Evolutionary conservation across 2,329 filamentous ascomycete species (phyloP).

Genomic region (Decorospora gaudefroyi): DNA sequence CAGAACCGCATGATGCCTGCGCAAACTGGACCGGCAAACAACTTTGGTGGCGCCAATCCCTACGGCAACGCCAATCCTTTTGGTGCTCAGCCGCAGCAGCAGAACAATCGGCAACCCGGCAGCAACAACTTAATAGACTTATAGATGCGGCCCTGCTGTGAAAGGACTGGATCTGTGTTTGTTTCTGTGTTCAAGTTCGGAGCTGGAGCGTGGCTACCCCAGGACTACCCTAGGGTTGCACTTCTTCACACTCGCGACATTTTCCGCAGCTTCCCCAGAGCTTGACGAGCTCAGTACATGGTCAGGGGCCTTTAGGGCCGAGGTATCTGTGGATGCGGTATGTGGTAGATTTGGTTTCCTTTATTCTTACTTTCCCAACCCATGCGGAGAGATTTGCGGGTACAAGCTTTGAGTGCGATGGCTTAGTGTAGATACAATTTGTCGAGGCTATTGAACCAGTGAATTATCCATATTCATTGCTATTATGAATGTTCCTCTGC

Average conservation of each 20-base stretch:
- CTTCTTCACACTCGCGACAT: slow-evolving; percentile 1
- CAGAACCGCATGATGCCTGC: slow-evolving; percentile 55
- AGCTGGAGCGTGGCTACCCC: neutral
- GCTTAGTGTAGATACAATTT: slow-evolving; percentile 13
- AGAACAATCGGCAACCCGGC: slow-evolving; percentile 49
- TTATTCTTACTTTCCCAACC: slow-evolving; percentile 18
- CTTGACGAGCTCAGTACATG: neutral
- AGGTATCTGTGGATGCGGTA: slow-evolving; percentile 1
- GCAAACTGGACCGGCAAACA: slow-evolving; percentile 57
- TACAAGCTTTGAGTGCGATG: slow-evolving; percentile 10
- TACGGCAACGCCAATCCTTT: slow-evolving; percentile 60
- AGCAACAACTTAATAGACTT: slow-evolving; percentile 67
- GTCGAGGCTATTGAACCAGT: slow-evolving; percentile 4
- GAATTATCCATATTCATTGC: neutral
- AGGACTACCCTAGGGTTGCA: too few relatives aligned
- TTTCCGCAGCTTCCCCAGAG: neutral
- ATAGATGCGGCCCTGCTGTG: slow-evolving; percentile 32
- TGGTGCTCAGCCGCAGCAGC: slow-evolving; percentile 51
- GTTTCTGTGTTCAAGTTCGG: slow-evolving; percentile 28
- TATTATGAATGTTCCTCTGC: neutral
- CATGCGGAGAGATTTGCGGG: slow-evolving; percentile 7
- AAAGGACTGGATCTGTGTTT: slow-evolving; percentile 1
- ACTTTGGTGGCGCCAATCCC: slow-evolving; percentile 52
- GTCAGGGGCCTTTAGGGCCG: slow-evolving; percentile 1
- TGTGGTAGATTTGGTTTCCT: slow-evolving; percentile 26